Base-by-base conservation (phyloP, 2,329 filamentous ascomycete genomes). In the Ophiostoma novo-ulmi region DNA sequence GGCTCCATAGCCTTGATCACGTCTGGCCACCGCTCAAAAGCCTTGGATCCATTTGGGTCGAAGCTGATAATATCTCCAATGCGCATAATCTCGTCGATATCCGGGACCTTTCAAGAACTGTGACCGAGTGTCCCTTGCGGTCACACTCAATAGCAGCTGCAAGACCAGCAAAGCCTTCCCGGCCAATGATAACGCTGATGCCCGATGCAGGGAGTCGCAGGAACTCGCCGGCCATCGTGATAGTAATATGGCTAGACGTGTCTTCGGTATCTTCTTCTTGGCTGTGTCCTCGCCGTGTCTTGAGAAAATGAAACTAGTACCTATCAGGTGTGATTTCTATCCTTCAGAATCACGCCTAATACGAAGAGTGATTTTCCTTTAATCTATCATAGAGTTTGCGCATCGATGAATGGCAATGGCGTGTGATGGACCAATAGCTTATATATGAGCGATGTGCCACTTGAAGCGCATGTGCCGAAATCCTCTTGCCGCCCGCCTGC, bases 21-120 rank as follows among this genome's bases (percentile, higher is more conserved):
- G 14, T 81, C 80, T 36, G 84, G 83, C 78, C 87, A 89, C 11
- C 85, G 82, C 72, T 83, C 79, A 75, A 88, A 86, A 52, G 88
- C 86, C 41, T 83, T 82, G 20, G 84, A 83, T 20, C 82, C 83
- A 74, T 88, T 88, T 8, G 84, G 82, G 5, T 83, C 85, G 75
- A 86, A 87, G 38, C 81, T 84, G 72, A 84, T 83, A 70, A 84
- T 82, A 73, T 84, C 82, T 8, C 82, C 82, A 2, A 83, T 48
- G 44, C 44, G 44, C 44, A 48, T 48, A 7, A 48, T 48, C 17
- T 48, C 44, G 6, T 48, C 44, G 17, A 48, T 48, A 8, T 48
- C 44, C 20, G 44, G 44, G 17, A 48, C 44, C 17, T 48, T 48
- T 85, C 83, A 35, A 83, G 77, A 26, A 82, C 78, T 55, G 76